These are phyloP conservation scores for Roridomyces roridus DNA, from an alignment of 768 basidiomycete species.

Conservation along the genomic window DNA sequence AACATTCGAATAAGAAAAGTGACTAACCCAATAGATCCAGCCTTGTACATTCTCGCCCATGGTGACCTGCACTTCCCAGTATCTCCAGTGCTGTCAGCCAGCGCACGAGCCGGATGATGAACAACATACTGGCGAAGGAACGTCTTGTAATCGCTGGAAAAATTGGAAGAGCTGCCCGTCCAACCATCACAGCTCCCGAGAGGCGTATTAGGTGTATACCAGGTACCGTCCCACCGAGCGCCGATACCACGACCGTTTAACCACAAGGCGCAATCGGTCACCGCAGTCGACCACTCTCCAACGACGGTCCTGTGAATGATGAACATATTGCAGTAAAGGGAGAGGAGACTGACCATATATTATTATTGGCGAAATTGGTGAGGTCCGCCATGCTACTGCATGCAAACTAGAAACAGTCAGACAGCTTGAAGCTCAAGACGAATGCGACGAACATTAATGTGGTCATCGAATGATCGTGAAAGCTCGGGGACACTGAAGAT, in stretches of 20 bases:
- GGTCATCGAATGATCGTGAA: slow-evolving; percentile 57
- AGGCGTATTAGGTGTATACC: slow-evolving; percentile 46
- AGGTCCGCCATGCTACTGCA: slow-evolving; percentile 58
- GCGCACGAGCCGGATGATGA: not conserved
- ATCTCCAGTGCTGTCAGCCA: slow-evolving; percentile 48
- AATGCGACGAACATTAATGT: slow-evolving; percentile 53
- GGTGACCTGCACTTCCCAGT: slow-evolving; percentile 82
- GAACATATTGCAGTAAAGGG: too few species aligned
- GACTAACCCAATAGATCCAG: slow-evolving; percentile 67
- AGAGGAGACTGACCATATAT: slow-evolving; percentile 49
- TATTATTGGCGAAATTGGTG: slow-evolving; percentile 50
- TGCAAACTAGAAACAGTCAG: slow-evolving; percentile 44
- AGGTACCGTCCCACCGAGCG: slow-evolving; percentile 71
- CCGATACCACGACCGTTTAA: slow-evolving; percentile 80
- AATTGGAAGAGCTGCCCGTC: slow-evolving; percentile 64
- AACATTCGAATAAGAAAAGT: not conserved
- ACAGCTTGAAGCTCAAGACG: not conserved
- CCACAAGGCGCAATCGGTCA: slow-evolving; percentile 80
- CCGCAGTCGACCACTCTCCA: slow-evolving; percentile 81
- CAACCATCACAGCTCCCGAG: slow-evolving; percentile 66
- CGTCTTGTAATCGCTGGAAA: slow-evolving; percentile 66
- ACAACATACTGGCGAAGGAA: slow-evolving; percentile 63
- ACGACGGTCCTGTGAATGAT: slow-evolving; percentile 54
- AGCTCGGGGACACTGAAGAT: slow-evolving; percentile 69
- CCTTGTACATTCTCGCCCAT: slow-evolving; percentile 75